Base-by-base conservation (phyloP, 371 early-diverging fungal genomes). In the Coemansia sp. region DNA sequence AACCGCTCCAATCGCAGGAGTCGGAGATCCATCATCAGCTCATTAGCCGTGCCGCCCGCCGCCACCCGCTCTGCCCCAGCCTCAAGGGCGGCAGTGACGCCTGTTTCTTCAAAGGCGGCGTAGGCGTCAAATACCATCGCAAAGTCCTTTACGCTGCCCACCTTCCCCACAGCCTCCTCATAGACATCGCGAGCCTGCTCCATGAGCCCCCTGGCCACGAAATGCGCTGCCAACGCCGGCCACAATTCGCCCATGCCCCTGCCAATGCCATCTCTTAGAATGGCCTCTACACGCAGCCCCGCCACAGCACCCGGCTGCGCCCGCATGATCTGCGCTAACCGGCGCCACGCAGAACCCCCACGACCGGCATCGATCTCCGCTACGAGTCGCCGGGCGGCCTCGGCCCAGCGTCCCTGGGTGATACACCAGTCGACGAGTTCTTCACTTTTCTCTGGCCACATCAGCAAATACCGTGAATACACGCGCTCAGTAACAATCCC, bases 101-200 rank as follows among this genome's bases (percentile, higher is more conserved):
- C 82, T 7, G 85, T 82, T 76, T 96, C 95, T 62, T 94, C 94
- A 64, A 94, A 90, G 58, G 92, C 90, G 7, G 93, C 91, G 66
- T 94, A 98, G 2, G 95, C 90, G 64, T 99, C 97, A 80, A 97
- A 99, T 44, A 99, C 89, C 64, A 90, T 87, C 1, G 95, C 88
- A 59, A 99, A 99, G 75, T 97, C 98, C 18, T 91, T 86, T 14
- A 96, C 92, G 0, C 93, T 95, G 72, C 78, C 81, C 14, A 96
- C 97, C 0, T 81, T 82, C 1, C 80, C 82, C 46, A 97, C 81
- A 0, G 91, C 98, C 71, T 97, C 95, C 80, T 97, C 98, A 67
- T 89, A 98, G 2, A 96, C 90, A 72, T 94, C 96, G 14, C 95
- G 77, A 1, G 94, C 90, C 60, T 84, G 89, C 69, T 96, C 97